phyloP scores from a whole-genome alignment of 1,139 yeast species.

The Kurtzmaniella quercitrusa region DNA sequence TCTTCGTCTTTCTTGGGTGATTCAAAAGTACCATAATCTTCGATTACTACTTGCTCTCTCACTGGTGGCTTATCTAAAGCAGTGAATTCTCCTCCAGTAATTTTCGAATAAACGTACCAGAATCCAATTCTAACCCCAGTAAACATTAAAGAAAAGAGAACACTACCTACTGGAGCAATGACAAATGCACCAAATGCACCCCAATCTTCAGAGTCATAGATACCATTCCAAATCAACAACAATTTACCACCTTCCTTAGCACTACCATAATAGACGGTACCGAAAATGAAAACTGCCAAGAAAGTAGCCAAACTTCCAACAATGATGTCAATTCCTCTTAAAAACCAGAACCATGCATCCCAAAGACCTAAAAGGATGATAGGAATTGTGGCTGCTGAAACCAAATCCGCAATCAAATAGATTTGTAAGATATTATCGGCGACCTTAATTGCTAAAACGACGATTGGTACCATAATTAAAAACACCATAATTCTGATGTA shows the following conservation, averaged over 20 bases:
- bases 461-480: slow-evolving; percentile 74
- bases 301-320: slow-evolving; percentile 82
- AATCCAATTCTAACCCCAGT: slow-evolving; percentile 48
- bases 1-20: slow-evolving; percentile 5
- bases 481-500: slow-evolving; percentile 74
- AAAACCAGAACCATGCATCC: slow-evolving; percentile 54
- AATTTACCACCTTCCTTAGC: slow-evolving; percentile 79
- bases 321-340: slow-evolving; percentile 80
- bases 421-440: slow-evolving; percentile 83
- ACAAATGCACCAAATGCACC: slow-evolving; percentile 94
- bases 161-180: slow-evolving; percentile 81
- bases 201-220: slow-evolving; percentile 79
- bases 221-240: slow-evolving; percentile 67
- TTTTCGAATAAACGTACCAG: slow-evolving; percentile 31
- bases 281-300: slow-evolving; percentile 75
- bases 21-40: slow-evolving; percentile 14
- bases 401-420: slow-evolving; percentile 84
- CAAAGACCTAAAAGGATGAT: slow-evolving; percentile 78
- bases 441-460: slow-evolving; percentile 75
- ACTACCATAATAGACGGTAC: slow-evolving; percentile 67
- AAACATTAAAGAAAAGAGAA: slow-evolving; percentile 51
- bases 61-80: slow-evolving; percentile 43
- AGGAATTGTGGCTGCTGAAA: slow-evolving; percentile 84
- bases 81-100: slow-evolving; percentile 45
- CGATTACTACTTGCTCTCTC: slow-evolving; percentile 9